Base-by-base conservation (phyloP, 1,139 yeast species). In the Yamadazyma kanchanaburiensis region DNA sequence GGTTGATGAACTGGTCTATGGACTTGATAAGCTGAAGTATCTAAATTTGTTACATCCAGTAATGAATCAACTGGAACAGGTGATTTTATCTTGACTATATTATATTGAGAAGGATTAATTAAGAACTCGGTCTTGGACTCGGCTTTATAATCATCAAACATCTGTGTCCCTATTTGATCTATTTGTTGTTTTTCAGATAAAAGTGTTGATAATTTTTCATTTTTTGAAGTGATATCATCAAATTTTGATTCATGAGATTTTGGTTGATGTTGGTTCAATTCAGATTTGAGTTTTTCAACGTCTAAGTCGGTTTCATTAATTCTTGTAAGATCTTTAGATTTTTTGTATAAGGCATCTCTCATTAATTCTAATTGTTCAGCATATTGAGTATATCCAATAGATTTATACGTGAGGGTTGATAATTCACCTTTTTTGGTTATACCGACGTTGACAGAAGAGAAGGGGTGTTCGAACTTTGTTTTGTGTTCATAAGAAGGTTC, bases 371-470 rank as follows among this genome's bases (percentile, higher is more conserved):
- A 43, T 30, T 58, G 60, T 33, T 68, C 73, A 13, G 64, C 62
- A 22, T 58, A 56, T 30, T 54, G 51, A 13, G 62, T 61, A 33
- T 66, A 62, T 15, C 56, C 61, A 13, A 66, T 52, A 1, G 73
- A 60, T 39, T 68, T 68, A 44, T 63, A 65, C 1, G 74, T 65
- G 32, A 68, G 51, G 4, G 71, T 62, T 24, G 55, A 57, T 20
- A 68, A 50, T n/a, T 74, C 74, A 8, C 69, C 70, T 40, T 67
- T 70, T 11, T 51, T 52, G 0, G 73, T 64, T n/a, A 62, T 49
- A 2, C 74, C 74, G 33, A 63, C 64, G 26, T 64, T 51, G 1
- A 68, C 58, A 0, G 72, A 63, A 2, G 70, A 64, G 9, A 69
- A 70, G 28, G 54, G 60, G 28, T 63, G 58, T 24, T 50, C 45